phyloP scores from a whole-genome alignment of 1,139 yeast species.

The Yamadazyma siamensis region DNA sequence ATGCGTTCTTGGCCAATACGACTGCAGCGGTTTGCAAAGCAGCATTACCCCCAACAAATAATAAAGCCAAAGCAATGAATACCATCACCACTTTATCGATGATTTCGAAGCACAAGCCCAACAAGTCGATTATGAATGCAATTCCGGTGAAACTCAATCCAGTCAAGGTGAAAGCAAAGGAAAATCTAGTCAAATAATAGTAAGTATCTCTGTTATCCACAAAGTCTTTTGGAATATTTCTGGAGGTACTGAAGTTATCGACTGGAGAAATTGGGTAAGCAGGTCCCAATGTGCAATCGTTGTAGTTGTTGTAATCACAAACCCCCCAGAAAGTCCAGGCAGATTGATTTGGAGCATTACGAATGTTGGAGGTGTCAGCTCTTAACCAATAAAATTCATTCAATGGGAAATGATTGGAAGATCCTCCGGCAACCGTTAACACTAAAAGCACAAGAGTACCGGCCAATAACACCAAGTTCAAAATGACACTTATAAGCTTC shows the following conservation, averaged over 20 bases:
- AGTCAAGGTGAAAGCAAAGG: slow-evolving; percentile 63
- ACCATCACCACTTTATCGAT: slow-evolving; percentile 55
- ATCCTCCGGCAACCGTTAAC: slow-evolving; percentile 64
- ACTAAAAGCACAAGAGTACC: slow-evolving; percentile 58
- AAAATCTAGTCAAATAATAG: slow-evolving; percentile 67
- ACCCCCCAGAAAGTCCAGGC: slow-evolving; percentile 88
- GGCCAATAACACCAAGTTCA: slow-evolving; percentile 42
- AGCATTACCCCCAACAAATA: slow-evolving; percentile 59
- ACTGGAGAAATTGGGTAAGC: slow-evolving; percentile 71
- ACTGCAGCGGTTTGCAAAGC: slow-evolving; percentile 65
- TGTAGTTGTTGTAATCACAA: slow-evolving; percentile 44
- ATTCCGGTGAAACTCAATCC: slow-evolving; percentile 53
- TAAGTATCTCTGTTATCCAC: slow-evolving; percentile 54
- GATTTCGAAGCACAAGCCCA: slow-evolving; percentile 43
- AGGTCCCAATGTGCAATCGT: slow-evolving; percentile 46
- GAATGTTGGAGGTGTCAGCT: slow-evolving; percentile 60
- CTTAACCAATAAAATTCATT: slow-evolving; percentile 66
- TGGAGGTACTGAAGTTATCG: slow-evolving; percentile 58
- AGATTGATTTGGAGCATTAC: slow-evolving; percentile 49
- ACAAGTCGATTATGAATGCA: slow-evolving; percentile 37
- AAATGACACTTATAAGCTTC: slow-evolving; percentile 32
- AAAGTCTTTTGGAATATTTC: slow-evolving; percentile 53
- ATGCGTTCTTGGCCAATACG: slow-evolving; percentile 64
- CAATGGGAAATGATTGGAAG: slow-evolving; percentile 58
- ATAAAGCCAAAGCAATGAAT: slow-evolving; percentile 48